These are phyloP conservation scores for Chamaecrista fasciculata DNA, from an alignment of 306 rosid species.

Conservation along the genomic window DNA sequence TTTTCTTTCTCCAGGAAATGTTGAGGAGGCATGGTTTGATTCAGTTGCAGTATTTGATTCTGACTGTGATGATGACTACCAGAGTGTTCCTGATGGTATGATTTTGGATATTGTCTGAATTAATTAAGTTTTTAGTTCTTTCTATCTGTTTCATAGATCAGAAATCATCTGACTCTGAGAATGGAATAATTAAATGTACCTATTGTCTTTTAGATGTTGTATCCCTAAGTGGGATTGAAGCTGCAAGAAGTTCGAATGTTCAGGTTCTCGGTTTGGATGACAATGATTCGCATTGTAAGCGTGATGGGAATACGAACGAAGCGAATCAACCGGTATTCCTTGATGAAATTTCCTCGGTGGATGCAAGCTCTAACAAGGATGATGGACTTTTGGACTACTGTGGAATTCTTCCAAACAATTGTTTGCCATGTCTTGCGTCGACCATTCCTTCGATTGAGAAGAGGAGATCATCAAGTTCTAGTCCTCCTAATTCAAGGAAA, in stretches of 20 bases:
- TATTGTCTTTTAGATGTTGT: not conserved
- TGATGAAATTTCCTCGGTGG: constrained; percentile 73
- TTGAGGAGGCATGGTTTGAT: constrained; percentile 86
- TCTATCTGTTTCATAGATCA: not conserved
- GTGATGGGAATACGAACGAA: constrained; percentile 32
- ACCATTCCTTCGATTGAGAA: constrained; percentile 63
- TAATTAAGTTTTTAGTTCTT: not conserved
- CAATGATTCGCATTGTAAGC: constrained; percentile 2
- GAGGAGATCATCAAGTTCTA: constrained; percentile 70
- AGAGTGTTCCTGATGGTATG: constrained; percentile 84
- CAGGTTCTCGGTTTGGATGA: not conserved
- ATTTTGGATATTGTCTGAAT: constrained; percentile 9
- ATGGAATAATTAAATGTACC: not conserved
- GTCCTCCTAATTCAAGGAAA: constrained; percentile 80
- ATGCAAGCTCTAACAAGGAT: constrained; percentile 60
- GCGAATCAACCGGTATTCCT: constrained; percentile 68
- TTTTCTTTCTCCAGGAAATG: constrained; percentile 41
- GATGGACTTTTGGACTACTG: constrained; percentile 70
- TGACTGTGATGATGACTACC: constrained; percentile 90
- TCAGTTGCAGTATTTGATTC: constrained; percentile 67
- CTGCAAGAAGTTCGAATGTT: not conserved
- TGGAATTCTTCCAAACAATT: constrained; percentile 81
- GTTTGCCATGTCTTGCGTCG: constrained; percentile 90
- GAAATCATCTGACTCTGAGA: not conserved
- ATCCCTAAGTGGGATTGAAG: not conserved